phyloP scores from a whole-genome alignment of 331 rosid genomes.

The Quercus phellos region DNA sequence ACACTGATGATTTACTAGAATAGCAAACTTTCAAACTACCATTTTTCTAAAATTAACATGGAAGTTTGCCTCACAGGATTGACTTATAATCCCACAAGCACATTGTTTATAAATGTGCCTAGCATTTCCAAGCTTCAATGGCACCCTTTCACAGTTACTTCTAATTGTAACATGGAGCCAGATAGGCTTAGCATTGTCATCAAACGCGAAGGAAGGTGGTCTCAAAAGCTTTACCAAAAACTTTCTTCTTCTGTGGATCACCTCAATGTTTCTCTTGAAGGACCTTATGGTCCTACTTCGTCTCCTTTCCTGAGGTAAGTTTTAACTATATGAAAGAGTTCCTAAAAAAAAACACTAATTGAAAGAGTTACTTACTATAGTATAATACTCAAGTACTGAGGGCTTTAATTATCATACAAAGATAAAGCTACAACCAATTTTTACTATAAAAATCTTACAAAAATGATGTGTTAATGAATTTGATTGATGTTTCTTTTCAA shows the following conservation, averaged over 20 bases:
- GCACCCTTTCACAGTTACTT: constrained; percentile 77
- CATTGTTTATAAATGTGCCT: constrained; percentile 59
- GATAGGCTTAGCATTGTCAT: constrained; percentile 43
- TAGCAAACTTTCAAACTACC: neutral
- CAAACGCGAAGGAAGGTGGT: constrained; percentile 55
- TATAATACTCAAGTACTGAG: no score
- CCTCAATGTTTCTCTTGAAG: constrained; percentile 65
- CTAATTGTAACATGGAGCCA: constrained; percentile 52
- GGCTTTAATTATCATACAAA: no score
- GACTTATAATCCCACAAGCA: constrained; percentile 52
- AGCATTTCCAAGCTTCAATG: constrained; percentile 66
- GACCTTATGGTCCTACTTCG: constrained; percentile 70
- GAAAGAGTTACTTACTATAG: no score
- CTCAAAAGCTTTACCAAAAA: constrained; percentile 37
- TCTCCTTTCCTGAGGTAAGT: constrained; percentile 45
- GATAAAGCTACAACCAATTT: no score
- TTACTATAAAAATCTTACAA: no score
- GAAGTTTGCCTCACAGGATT: constrained; percentile 37
- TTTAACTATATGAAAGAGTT: neutral
- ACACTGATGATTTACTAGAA: neutral
- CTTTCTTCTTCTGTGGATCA: constrained; percentile 44
- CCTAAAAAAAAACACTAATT: no score
- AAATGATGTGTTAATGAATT: no score
- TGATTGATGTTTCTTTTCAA: no score
- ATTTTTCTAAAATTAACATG: neutral